phyloP scores from a whole-genome alignment of 768 basidiomycete species.

The Lyophyllum shimeji region DNA sequence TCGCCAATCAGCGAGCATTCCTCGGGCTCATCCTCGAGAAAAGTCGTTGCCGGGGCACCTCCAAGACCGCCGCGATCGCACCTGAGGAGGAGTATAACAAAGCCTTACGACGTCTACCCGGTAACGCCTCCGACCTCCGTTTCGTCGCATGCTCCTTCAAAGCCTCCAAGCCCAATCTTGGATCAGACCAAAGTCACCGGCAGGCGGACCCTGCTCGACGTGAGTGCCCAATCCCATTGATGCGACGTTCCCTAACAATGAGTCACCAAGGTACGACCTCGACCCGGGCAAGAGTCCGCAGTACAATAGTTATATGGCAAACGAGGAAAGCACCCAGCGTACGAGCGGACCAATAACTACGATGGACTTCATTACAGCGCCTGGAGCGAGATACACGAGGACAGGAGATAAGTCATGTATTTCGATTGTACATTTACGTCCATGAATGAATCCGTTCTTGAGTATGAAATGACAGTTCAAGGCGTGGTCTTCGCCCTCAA shows the following conservation, averaged over 20 bases:
- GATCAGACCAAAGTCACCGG: conserved; percentile 19
- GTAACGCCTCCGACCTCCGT: conserved; percentile 41
- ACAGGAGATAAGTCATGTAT: not conserved
- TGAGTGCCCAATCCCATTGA: conserved; percentile 19
- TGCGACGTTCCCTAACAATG: not conserved
- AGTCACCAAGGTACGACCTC: conserved; percentile 27
- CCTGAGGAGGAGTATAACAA: conserved; percentile 21
- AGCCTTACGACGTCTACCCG: conserved; percentile 31
- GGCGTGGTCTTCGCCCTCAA: conserved; percentile 15
- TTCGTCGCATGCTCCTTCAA: conserved; percentile 30
- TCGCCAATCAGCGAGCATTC: conserved; percentile 17
- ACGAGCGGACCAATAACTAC: not conserved
- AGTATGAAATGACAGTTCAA: not conserved
- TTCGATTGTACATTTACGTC: not conserved
- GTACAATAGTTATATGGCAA: not conserved
- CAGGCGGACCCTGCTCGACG: conserved; percentile 38
- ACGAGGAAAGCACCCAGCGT: not conserved
- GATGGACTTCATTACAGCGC: not conserved
- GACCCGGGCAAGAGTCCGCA: conserved; percentile 12
- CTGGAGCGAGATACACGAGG: not conserved
- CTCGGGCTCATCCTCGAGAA: conserved; percentile 7
- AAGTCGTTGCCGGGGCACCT: conserved; percentile 10
- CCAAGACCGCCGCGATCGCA: conserved; percentile 24
- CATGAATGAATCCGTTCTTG: not conserved
- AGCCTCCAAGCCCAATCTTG: conserved; percentile 25